Evolutionary conservation across 2,329 filamentous ascomycete genomes (phyloP).

Genomic region (Alternaria ventricosa): DNA sequence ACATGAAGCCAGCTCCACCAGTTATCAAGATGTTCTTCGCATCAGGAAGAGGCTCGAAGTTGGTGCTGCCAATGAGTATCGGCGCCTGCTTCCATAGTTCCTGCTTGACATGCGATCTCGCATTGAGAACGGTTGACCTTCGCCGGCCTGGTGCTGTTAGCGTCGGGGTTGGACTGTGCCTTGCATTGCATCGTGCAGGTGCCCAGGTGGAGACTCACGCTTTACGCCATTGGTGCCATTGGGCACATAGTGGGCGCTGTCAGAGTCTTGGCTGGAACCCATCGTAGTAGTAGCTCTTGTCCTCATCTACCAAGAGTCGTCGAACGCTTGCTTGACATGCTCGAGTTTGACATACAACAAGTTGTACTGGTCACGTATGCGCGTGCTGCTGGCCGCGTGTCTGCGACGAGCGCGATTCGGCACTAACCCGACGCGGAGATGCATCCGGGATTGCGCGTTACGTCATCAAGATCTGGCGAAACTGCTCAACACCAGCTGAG

Average conservation of each 20-base stretch:
- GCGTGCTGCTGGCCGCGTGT: neutral
- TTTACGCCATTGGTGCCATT: conserved; percentile 31
- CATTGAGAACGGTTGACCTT: conserved; percentile 50
- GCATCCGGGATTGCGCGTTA: conserved; percentile 8
- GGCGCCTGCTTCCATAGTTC: conserved; percentile 76
- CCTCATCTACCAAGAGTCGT: neutral
- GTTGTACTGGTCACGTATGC: neutral
- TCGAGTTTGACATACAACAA: neutral
- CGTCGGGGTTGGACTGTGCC: conserved; percentile 10
- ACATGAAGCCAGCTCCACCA: conserved; percentile 87
- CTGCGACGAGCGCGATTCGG: neutral
- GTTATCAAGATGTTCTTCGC: conserved; percentile 85
- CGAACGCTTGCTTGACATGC: neutral
- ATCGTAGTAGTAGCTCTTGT: conserved; percentile 19
- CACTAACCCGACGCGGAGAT: conserved; percentile 4
- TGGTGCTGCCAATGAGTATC: conserved; percentile 71
- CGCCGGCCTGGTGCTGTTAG: conserved; percentile 34
- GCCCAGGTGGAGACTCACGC: conserved; percentile 29
- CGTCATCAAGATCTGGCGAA: conserved; percentile 1
- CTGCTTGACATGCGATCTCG: conserved; percentile 57
- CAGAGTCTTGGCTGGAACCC: conserved; percentile 36
- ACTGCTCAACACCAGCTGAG: neutral
- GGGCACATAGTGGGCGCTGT: conserved; percentile 12
- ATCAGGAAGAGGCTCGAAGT: conserved; percentile 71
- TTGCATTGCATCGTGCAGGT: conserved; percentile 3